phyloP scores from a whole-genome alignment of 2,329 filamentous ascomycete species.

The Huntiella abstrusa region DNA sequence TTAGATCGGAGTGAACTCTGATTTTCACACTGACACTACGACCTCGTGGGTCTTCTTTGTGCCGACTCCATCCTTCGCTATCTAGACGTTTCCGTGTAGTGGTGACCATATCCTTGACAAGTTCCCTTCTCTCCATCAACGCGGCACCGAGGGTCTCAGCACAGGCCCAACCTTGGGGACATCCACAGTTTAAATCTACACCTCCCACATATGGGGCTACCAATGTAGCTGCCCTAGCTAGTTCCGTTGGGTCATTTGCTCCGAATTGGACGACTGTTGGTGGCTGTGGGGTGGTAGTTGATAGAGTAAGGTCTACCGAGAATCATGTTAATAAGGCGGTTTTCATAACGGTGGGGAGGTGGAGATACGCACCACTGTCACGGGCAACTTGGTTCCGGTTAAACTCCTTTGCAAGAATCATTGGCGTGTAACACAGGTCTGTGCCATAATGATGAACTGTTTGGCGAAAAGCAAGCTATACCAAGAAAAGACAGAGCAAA shows the following conservation, averaged over 20 bases:
- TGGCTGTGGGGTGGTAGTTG: constrained; percentile 30
- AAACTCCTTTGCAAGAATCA: constrained; percentile 53
- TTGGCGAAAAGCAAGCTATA: constrained; percentile 47
- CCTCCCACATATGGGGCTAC: constrained; percentile 43
- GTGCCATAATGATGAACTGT: constrained; percentile 45
- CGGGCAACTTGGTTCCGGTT: constrained; percentile 41
- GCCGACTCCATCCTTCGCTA: constrained; percentile 32
- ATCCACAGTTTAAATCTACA: constrained; percentile 55
- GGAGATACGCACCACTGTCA: constrained; percentile 31
- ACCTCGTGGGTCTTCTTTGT: constrained; percentile 26
- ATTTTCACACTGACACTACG: constrained; percentile 53
- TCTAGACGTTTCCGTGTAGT: constrained; percentile 34
- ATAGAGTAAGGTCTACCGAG: constrained; percentile 38
- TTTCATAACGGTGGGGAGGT: not conserved
- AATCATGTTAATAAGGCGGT: not conserved
- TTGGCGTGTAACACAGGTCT: constrained; percentile 53
- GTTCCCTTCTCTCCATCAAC: constrained; percentile 45
- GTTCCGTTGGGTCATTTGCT: constrained; percentile 39
- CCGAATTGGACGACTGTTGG: constrained; percentile 52
- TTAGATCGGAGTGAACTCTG: constrained; percentile 44
- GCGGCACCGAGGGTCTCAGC: constrained; percentile 48
- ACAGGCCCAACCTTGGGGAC: constrained; percentile 55
- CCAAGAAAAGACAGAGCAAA: constrained; percentile 11
- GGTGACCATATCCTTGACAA: constrained; percentile 47
- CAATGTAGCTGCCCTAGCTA: constrained; percentile 42